Percentiles rank a stretch among this genome's conserved stretches.
Conservation (phyloP, 2,329 filamentous ascomycete genomes). For the Claviceps quebecensis region DNA sequence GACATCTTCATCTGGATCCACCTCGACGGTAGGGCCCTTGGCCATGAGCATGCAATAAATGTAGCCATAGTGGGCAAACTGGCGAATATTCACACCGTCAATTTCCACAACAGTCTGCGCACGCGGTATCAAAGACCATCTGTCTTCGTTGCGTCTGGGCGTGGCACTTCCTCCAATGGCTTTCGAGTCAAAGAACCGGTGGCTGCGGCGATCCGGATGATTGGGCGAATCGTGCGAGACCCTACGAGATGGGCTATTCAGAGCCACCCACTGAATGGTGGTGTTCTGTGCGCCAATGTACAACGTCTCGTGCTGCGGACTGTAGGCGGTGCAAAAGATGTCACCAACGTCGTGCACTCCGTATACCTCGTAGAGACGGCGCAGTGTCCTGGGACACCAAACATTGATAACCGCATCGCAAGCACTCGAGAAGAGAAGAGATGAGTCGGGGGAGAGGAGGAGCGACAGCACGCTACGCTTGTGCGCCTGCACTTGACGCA, state of each 20-base stretch:
- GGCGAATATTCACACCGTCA: conserved; percentile 61
- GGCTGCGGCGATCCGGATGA: conserved; percentile 63
- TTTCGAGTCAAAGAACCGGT: conserved; percentile 85
- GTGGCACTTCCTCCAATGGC: conserved; percentile 72
- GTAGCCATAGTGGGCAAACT: conserved; percentile 91
- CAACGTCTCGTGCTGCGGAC: conserved; percentile 60
- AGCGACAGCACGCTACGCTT: conserved; percentile 81
- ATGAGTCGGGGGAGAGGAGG: conserved; percentile 60
- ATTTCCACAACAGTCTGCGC: conserved; percentile 58
- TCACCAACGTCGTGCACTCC: conserved; percentile 90
- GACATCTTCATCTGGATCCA: conserved; percentile 63
- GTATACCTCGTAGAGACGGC: conserved; percentile 76
- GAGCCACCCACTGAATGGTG: conserved; percentile 80
- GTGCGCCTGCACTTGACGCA: conserved; percentile 71
- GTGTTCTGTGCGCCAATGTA: conserved; percentile 93
- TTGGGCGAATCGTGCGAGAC: conserved; percentile 49
- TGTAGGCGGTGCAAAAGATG: conserved; percentile 90
- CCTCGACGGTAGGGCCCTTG: conserved; percentile 49
- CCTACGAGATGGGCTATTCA: conserved; percentile 48
- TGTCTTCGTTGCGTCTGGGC: conserved; percentile 52
- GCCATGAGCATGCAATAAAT: conserved; percentile 92
- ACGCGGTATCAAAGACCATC: conserved; percentile 39
- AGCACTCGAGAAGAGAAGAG: conserved; percentile 77
- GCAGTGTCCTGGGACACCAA: conserved; percentile 69
- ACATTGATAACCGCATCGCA: conserved; percentile 91